phyloP scores from a whole-genome alignment of 2,329 filamentous ascomycete species.

The Xylaria digitata region DNA sequence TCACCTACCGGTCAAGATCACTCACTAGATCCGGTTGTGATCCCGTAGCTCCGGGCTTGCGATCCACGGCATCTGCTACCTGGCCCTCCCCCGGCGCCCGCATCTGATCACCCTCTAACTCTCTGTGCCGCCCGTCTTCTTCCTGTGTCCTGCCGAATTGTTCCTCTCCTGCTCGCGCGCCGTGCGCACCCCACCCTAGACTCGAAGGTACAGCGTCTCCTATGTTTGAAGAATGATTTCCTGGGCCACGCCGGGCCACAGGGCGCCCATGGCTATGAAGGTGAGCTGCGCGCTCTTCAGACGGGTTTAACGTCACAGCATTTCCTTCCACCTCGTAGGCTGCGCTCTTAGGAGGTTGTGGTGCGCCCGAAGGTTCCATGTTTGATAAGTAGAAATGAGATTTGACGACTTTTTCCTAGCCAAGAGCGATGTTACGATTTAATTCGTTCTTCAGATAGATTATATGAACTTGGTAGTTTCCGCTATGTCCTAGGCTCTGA shows the following conservation, averaged over 20 bases:
- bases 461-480: neutral
- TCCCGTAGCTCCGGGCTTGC: constrained; percentile 47
- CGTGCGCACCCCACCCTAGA: constrained; percentile 44
- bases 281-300: constrained; percentile 40
- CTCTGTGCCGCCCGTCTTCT: constrained; percentile 40
- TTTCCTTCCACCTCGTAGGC: constrained; percentile 47
- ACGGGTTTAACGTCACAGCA: constrained; percentile 43
- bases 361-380: constrained; percentile 46
- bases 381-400: neutral
- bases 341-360: constrained; percentile 44
- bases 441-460: neutral
- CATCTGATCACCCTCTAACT: constrained; percentile 50
- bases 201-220: constrained; percentile 45
- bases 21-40: constrained; percentile 47
- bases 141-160: constrained; percentile 39
- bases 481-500: constrained; percentile 8
- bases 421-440: neutral
- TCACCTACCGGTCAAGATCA: constrained; percentile 49
- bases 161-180: constrained; percentile 45
- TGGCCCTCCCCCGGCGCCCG: constrained; percentile 46
- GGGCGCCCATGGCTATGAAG: constrained; percentile 30
- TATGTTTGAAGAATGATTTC: constrained; percentile 32
- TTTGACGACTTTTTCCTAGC: neutral
- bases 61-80: constrained; percentile 44
- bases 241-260: constrained; percentile 41